Percentiles rank a stretch among this genome's conserved stretches.
These are phyloP conservation scores for Melianthus villosus DNA, from an alignment of 441 rosid genomes.

Conservation along the genomic window DNA sequence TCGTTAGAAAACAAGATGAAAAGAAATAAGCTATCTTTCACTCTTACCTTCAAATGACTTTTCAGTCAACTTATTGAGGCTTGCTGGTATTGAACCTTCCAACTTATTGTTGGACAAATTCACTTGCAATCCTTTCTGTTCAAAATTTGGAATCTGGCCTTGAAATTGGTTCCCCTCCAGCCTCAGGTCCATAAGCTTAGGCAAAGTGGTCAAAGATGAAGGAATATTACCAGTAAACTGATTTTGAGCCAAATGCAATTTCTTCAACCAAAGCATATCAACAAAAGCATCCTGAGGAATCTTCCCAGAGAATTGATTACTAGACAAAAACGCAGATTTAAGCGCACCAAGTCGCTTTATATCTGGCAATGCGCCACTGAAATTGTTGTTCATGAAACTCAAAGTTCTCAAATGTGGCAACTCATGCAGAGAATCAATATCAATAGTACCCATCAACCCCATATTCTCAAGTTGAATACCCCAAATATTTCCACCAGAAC, in stretches of 20 bases:
- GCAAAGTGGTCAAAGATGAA: constrained; percentile 32
- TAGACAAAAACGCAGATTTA: constrained; percentile 51
- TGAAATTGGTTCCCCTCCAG: constrained; percentile 48
- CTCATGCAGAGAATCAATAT: constrained; percentile 27
- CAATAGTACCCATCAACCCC: constrained; percentile 37
- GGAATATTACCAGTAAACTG: constrained; percentile 41
- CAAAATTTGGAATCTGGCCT: constrained; percentile 52
- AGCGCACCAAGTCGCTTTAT: constrained; percentile 30
- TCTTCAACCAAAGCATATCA: constrained; percentile 56
- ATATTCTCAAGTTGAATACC: constrained; percentile 59
- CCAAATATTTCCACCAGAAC: constrained; percentile 27
- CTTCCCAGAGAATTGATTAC: constrained; percentile 46
- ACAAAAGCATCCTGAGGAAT: constrained; percentile 45
- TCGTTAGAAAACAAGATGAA: too few species aligned
- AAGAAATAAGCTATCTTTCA: too few species aligned
- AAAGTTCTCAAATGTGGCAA: constrained; percentile 37
- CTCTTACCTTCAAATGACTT: constrained; percentile 58
- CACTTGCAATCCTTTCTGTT: constrained; percentile 19
- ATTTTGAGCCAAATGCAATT: constrained; percentile 48
- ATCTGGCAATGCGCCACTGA: constrained; percentile 45
- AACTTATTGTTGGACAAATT: constrained; percentile 54
- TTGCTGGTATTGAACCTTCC: constrained; percentile 58
- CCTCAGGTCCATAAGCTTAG: constrained; percentile 42
- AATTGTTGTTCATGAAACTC: constrained; percentile 60
- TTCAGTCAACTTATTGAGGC: constrained; percentile 33